Base-by-base conservation (phyloP, 192 early-diverging fungal genomes). In the Coemansia biformis region DNA sequence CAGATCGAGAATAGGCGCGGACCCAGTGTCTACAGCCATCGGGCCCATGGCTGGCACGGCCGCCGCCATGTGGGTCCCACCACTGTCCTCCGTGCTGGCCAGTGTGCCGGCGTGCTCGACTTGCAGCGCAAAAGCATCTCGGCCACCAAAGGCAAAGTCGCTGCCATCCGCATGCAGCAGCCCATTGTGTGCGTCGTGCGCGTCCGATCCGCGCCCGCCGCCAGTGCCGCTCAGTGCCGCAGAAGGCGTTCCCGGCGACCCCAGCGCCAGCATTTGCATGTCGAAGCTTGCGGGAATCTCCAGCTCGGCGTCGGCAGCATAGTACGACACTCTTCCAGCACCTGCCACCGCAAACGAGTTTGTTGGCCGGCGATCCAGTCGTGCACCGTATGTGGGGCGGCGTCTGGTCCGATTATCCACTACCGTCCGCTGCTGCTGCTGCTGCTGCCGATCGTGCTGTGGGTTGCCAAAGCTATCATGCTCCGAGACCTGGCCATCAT, bases 211-310 rank as follows among this genome's bases (percentile, higher is more conserved):
- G 29, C 1, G 7, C 29, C 1, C 7, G 29, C 9, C 29, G 5
- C 8, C 29, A 9, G 8, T 1, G 29, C 29, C 9, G 7, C 29
- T 9, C 33, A 38, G 22, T 13, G 49, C 38, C n/a, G 39, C 1
- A 18, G 22, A 14, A n/a, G 43, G 28, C 1, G 34, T n/a, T 24
- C 31, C n/a, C 12, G 52, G 45, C 26, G 35, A 43, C 16, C 12
- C 18, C 16, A 37, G 16, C n/a, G 29, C 41, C 12, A 35, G 47
- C 11, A 48, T 26, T 35, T 30, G 41, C 47, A 69, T 35, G 46
- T 69, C 66, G 45, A 69, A 69, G 50, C 53, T 69, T 26, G 50
- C 54, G 8, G 66, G 66, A 16, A 69, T 43, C 18, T 69, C 66
- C n/a, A 57, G 66, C 37, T 57, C 54, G 1, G 54, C 8, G 34